Conservation (phyloP, 768 basidiomycete genomes). For the Phaeolepiota aurea region DNA sequence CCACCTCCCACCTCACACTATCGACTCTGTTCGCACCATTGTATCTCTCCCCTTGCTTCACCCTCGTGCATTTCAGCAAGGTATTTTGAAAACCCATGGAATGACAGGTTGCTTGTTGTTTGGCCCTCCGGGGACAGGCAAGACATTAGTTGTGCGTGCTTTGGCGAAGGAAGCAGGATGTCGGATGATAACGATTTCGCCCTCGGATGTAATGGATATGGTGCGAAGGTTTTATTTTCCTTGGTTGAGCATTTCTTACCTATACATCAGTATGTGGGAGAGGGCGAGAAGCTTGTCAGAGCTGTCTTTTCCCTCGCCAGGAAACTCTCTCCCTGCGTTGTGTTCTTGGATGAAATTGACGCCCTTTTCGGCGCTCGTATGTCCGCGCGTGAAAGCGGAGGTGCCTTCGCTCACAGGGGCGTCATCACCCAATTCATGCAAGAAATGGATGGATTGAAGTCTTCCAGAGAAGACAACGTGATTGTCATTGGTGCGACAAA, state of each 20-base stretch:
- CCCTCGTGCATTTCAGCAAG: constrained; percentile 80
- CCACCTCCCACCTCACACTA: constrained; percentile 80
- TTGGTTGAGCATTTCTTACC: constrained; percentile 2
- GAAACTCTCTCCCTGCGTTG: constrained; percentile 79
- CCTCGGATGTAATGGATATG: constrained; percentile 96
- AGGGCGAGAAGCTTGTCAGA: constrained; percentile 84
- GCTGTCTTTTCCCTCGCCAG: constrained; percentile 86
- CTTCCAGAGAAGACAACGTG: constrained; percentile 70
- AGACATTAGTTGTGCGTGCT: constrained; percentile 83
- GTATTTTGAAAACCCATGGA: constrained; percentile 84
- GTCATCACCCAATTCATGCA: constrained; percentile 93
- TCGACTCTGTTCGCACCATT: constrained; percentile 87
- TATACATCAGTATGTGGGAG: constrained; percentile 64
- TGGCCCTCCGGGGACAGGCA: constrained; percentile 87
- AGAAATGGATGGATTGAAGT: constrained; percentile 91
- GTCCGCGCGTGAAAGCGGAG: constrained; percentile 67
- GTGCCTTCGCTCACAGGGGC: constrained; percentile 77
- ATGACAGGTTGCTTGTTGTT: constrained; percentile 90
- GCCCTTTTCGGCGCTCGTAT: constrained; percentile 84
- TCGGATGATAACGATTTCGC: constrained; percentile 83
- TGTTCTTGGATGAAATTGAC: constrained; percentile 94
- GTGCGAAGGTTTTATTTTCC: constrained; percentile 27
- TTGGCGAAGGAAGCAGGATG: constrained; percentile 92
- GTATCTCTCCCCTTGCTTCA: constrained; percentile 85
- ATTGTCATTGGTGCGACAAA: constrained; percentile 95